Conservation (phyloP, 2,329 filamentous ascomycete species). For the Apiospora pterosperma region DNA sequence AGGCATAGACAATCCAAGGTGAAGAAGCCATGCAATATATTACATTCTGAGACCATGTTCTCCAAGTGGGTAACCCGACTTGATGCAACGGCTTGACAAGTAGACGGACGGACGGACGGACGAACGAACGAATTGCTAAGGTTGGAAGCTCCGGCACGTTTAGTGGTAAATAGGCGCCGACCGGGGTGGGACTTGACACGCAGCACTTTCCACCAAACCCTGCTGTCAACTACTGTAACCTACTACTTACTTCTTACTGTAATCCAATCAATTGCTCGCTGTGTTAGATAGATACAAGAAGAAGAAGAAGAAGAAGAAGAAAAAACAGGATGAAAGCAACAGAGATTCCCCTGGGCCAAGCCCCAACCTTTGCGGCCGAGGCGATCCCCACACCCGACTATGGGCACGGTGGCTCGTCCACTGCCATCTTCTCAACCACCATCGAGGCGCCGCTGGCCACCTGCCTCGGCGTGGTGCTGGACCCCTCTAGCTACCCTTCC, state of each 20-base stretch:
- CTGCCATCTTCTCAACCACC: slow-evolving; percentile 26
- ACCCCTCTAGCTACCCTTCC: slow-evolving; percentile 27
- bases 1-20: background rate
- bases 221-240: no score
- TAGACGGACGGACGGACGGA: no score
- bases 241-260: background rate
- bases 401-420: slow-evolving; percentile 25
- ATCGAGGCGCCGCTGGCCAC: slow-evolving; percentile 30
- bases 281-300: no score
- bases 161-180: no score
- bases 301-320: no score
- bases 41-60: background rate
- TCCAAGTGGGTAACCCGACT: no score
- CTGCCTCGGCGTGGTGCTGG: slow-evolving; percentile 27
- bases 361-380: slow-evolving; percentile 10
- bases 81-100: no score
- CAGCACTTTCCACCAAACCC: background rate
- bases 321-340: slow-evolving; percentile 11
- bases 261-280: background rate
- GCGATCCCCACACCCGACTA: slow-evolving; percentile 28
- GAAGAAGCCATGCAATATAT: background rate
- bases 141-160: background rate
- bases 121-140: background rate
- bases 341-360: slow-evolving; percentile 14
- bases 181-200: no score